Base-by-base conservation (phyloP, 2,329 filamentous ascomycete genomes). In the Fusarium marasasianum region DNA sequence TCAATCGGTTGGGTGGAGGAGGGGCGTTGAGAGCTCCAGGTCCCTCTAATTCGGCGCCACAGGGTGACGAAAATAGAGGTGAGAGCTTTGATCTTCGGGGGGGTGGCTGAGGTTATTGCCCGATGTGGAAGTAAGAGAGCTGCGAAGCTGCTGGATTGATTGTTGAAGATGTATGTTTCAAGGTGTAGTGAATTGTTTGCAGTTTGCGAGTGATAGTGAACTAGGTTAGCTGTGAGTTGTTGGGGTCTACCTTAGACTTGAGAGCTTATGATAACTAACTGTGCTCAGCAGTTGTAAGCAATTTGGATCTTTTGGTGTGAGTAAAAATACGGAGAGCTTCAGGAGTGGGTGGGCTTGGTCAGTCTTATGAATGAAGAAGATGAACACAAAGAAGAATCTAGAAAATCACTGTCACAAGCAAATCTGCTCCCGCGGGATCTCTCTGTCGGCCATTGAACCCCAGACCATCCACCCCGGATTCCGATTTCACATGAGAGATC, bases 401-500 rank as follows among this genome's bases (percentile, higher is more conserved):
- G 38, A 50, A 40, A 59, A 51, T 26, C 55, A 43, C 43, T 48
- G n/a, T 73, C 69, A 73, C 70, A 69, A 66, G 71, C 69, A 61
- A 58, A 20, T 50, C 63, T 48, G 35, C 37, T 66, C 48, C 62
- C 63, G 58, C 68, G 65, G 67, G 67, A 57, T 69, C 44, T 70
- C 51, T 69, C 33, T 69, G 29, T 47, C 57, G 66, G 50, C 33
- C 40, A 69, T 58, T 67, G 66, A 69, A 55, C 66, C 61, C 65
- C 70, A 66, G 57, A 41, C 40, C 59, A 45, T 59, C 70, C 61
- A 73, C 66, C 71, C 71, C 71, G 71, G 70, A 73, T 73, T 73
- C 65, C 54, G 54, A 73, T 73, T 73, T 73, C 70, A 73, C 70
- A 71, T 73, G 71, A 69, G 68, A 57, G 65, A 64, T 66, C 43